phyloP scores from a whole-genome alignment of 768 basidiomycete species.

The Naganishia antarctica region DNA sequence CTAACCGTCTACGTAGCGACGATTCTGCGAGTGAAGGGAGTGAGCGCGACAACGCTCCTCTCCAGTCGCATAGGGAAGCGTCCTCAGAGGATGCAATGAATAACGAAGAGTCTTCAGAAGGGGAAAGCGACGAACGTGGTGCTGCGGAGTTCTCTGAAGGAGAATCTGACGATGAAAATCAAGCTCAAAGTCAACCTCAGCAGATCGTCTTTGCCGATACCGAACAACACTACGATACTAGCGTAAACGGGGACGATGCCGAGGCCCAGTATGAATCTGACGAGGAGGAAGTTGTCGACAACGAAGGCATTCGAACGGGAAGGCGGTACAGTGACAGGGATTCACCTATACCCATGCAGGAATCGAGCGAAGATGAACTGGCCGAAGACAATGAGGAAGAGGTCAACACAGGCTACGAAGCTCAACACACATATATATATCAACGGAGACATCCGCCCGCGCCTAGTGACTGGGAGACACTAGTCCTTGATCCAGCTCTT shows the following conservation, averaged over 20 bases:
- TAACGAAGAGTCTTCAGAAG: too few relatives aligned
- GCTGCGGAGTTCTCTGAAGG: too few relatives aligned
- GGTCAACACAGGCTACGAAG: neutral
- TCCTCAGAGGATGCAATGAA: too few relatives aligned
- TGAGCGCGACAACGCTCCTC: neutral
- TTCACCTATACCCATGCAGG: neutral
- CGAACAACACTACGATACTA: too few relatives aligned
- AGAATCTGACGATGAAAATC: neutral
- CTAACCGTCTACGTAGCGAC: neutral
- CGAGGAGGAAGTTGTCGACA: neutral
- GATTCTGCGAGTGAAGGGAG: neutral
- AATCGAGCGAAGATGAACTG: neutral
- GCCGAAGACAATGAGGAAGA: constrained; percentile 1
- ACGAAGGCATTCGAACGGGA: neutral
- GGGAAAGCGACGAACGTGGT: too few relatives aligned
- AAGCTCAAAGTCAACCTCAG: too few relatives aligned
- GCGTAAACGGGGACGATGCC: neutral
- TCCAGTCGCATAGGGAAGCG: too few relatives aligned
- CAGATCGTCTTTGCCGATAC: too few relatives aligned
- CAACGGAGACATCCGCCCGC: too few relatives aligned
- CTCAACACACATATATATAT: neutral
- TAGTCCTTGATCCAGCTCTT: neutral
- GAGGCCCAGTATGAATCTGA: neutral
- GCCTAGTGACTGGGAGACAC: neutral
- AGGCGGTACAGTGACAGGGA: neutral